Evolutionary conservation across 1,284 basidiomycete species (phyloP), one percentile per base, ranked within the genome.

Genomic region (Ustilago tritici): DNA sequence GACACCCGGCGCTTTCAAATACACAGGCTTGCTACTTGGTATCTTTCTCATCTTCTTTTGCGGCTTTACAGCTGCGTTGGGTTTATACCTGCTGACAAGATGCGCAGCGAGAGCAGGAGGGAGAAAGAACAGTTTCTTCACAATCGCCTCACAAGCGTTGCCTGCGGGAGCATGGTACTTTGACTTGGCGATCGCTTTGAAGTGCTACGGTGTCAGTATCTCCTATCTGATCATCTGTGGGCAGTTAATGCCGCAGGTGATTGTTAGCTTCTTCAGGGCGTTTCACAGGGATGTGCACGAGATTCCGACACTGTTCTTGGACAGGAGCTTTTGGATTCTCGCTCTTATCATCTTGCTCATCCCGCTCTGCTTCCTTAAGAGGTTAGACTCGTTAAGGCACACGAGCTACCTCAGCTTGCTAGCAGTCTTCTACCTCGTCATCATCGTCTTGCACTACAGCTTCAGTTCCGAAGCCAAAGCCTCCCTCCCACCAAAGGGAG

Each of bases 131-230:
- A 74, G 69, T 54, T 78, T 84, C 61, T 78, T 81, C 54, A 80
- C 80, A 31, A 71, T 86, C 19, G 80, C 83, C 3, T 70, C 63
- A 17, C 65, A 74, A 50, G 74, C 79, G 14, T 56, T 83, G 82
- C 94, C 94, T 19, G 89, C 88, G 41, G 92, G 92, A 0, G 92
- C 93, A 0, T 89, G 93, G 61, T 93, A 93, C 85, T 95, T 96
- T 81, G 94, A 99, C 87, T 90, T 92, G 3, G 95, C 96, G 8
- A 98, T 99, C 81, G 95, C 95, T 2, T 92, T 93, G 86, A 86
- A 86, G 58, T 86, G 84, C 69, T 86, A 78, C 85, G 97, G 97
- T 36, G 97, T 99, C 9, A 95, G 93, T 41, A 93, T 97, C 79
- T 96, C 94, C 89, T 93, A 87, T 58, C 89, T 87, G 46, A 79